These are phyloP conservation scores for Botrytis elliptica DNA, from an alignment of 2,329 filamentous ascomycete species.

Conservation along the genomic window DNA sequence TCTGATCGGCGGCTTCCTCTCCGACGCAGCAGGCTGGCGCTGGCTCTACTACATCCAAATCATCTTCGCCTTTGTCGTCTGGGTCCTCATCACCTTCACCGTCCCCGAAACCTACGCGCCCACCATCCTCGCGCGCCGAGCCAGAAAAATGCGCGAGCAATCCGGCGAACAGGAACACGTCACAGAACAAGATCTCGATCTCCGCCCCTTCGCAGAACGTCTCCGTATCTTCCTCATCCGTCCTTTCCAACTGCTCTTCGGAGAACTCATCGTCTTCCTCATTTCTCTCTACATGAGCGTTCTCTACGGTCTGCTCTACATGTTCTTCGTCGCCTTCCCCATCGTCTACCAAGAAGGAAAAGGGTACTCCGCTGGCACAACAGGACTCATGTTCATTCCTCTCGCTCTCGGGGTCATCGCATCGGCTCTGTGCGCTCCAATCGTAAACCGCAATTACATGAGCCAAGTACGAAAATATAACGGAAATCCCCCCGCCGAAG, in stretches of 20 bases:
- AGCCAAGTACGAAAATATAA: constrained; percentile 57
- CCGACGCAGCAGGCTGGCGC: constrained; percentile 69
- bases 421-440: constrained; percentile 65
- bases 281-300: constrained; percentile 80
- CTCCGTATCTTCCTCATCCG: constrained; percentile 73
- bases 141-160: constrained; percentile 67
- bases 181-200: constrained; percentile 78
- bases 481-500: constrained; percentile 74
- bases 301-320: constrained; percentile 57
- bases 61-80: constrained; percentile 69
- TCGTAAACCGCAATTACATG: constrained; percentile 82
- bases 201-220: constrained; percentile 65
- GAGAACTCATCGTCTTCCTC: constrained; percentile 81
- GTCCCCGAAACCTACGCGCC: constrained; percentile 88
- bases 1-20: constrained; percentile 73
- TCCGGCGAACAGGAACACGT: constrained; percentile 67
- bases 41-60: constrained; percentile 89
- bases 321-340: constrained; percentile 53
- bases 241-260: constrained; percentile 81
- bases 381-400: constrained; percentile 85
- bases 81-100: constrained; percentile 79
- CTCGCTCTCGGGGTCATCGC: constrained; percentile 71
- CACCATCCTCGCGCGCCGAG: constrained; percentile 68
- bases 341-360: constrained; percentile 73
- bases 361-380: constrained; percentile 69